Evolutionary conservation across 805 yeast species (phyloP).

Genomic region (Metschnikowia chrysomelidarum): DNA sequence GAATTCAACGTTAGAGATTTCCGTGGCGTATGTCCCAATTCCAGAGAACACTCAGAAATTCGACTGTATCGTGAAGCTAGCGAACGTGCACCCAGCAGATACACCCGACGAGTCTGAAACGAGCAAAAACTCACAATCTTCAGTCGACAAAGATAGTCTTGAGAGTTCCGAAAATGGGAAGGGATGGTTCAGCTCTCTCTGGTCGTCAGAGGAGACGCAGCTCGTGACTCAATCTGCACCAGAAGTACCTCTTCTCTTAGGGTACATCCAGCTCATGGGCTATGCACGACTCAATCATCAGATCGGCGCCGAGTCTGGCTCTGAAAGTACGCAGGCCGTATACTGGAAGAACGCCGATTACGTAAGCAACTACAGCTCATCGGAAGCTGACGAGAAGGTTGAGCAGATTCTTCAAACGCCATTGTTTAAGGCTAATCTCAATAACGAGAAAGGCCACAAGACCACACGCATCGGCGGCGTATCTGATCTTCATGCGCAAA

Average conservation of each 20-base stretch:
- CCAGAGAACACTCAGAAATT: constrained; percentile 9
- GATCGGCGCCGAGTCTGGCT: constrained; percentile 21
- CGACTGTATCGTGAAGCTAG: constrained; percentile 13
- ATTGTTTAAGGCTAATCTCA: constrained; percentile 19
- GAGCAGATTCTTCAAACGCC: constrained; percentile 24
- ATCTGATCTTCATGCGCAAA: constrained; percentile 26
- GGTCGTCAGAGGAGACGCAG: constrained; percentile 8
- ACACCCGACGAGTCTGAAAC: not conserved
- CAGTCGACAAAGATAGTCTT: too few relatives aligned
- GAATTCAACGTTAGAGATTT: constrained; percentile 6
- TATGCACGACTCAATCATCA: constrained; percentile 38
- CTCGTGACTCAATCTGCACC: constrained; percentile 1
- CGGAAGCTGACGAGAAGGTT: constrained; percentile 24
- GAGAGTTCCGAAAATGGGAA: not conserved
- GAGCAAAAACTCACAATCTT: too few relatives aligned
- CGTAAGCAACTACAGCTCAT: constrained; percentile 23
- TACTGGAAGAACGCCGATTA: constrained; percentile 42
- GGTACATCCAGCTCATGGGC: constrained; percentile 40
- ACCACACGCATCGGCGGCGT: constrained; percentile 31
- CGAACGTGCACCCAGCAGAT: constrained; percentile 3
- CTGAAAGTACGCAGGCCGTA: constrained; percentile 15
- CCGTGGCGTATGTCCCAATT: constrained; percentile 9
- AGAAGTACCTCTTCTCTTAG: constrained; percentile 27
- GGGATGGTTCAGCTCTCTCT: constrained; percentile 15
- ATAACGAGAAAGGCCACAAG: not conserved